A percentile compares a stretch with the other conserved stretches of the same genome.
Evolutionary conservation across 2,329 filamentous ascomycete genomes (phyloP).

Genomic region (Ceratocystis alfenasii): DNA sequence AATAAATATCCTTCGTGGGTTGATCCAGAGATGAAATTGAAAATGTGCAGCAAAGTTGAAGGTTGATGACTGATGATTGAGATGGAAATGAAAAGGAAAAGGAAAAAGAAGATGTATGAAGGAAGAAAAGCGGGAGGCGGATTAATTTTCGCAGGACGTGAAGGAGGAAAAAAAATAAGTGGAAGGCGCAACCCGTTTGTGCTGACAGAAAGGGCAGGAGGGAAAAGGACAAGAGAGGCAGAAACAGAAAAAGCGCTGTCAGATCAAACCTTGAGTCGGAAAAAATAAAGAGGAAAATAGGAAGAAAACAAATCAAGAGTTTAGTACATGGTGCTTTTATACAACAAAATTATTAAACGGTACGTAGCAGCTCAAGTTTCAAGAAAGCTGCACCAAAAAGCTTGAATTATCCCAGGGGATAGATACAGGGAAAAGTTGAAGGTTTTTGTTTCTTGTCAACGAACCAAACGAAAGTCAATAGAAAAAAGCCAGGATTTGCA

Average conservation of each 20-base stretch:
- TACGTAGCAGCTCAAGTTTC: conserved; percentile 2
- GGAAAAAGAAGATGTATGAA: conserved; percentile 7
- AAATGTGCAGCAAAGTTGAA: not conserved
- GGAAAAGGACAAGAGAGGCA: conserved; percentile 4
- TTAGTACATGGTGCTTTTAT: not conserved
- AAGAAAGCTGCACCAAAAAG: not conserved
- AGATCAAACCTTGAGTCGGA: conserved; percentile 14
- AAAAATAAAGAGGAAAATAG: not conserved
- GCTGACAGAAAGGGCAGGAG: not conserved
- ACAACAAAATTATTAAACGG: not conserved
- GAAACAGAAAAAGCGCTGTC: conserved; percentile 5
- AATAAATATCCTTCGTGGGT: conserved; percentile 10
- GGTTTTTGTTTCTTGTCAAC: not conserved
- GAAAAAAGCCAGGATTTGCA: conserved; percentile 1
- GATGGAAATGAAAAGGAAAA: not conserved
- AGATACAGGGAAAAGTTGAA: not conserved
- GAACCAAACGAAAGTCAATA: not conserved
- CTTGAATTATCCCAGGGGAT: not conserved
- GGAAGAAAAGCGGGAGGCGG: conserved; percentile 3
- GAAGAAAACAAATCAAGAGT: not conserved
- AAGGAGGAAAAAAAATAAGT: conserved; percentile 6
- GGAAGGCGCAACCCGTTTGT: conserved; percentile 9
- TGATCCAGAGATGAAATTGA: not conserved
- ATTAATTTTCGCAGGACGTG: not conserved
- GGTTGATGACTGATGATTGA: not conserved